Evolutionary conservation across 768 basidiomycete genomes (phyloP).

Genomic region (Boletales sp.): DNA sequence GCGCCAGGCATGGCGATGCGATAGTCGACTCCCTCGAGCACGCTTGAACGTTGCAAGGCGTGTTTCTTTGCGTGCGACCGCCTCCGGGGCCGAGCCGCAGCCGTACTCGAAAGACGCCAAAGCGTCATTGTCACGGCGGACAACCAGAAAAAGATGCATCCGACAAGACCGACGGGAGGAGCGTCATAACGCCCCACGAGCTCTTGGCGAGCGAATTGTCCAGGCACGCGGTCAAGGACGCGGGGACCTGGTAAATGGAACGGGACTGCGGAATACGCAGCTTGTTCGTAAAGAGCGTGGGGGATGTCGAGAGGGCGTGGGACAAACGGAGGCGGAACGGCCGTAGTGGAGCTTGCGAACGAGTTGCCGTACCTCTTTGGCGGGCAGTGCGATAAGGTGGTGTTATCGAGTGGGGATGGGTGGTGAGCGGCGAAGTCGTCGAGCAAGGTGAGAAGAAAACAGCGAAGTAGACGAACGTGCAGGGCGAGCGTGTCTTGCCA

Average conservation of each 20-base stretch:
- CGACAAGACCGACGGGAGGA: neutral
- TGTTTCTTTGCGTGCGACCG: neutral
- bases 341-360: neutral
- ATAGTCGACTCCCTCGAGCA: neutral
- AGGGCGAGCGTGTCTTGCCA: slow-evolving; percentile 15
- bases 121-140: neutral
- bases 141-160: slow-evolving; percentile 7
- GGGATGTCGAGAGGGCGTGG: slow-evolving; percentile 1
- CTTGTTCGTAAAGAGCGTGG: neutral
- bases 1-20: slow-evolving; percentile 1
- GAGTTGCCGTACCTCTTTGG: slow-evolving; percentile 5
- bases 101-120: neutral
- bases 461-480: slow-evolving; percentile 13
- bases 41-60: neutral
- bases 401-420: neutral
- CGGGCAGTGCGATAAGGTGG: slow-evolving; percentile 3
- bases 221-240: neutral
- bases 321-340: neutral
- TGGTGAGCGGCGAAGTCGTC: neutral
- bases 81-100: neutral
- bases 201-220: neutral
- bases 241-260: slow-evolving; percentile 3
- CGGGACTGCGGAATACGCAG: neutral
- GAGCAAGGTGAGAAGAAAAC: slow-evolving; percentile 3
- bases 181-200: neutral